Conservation (phyloP, 805 yeast genomes). For the Clavispora carvajalis region DNA sequence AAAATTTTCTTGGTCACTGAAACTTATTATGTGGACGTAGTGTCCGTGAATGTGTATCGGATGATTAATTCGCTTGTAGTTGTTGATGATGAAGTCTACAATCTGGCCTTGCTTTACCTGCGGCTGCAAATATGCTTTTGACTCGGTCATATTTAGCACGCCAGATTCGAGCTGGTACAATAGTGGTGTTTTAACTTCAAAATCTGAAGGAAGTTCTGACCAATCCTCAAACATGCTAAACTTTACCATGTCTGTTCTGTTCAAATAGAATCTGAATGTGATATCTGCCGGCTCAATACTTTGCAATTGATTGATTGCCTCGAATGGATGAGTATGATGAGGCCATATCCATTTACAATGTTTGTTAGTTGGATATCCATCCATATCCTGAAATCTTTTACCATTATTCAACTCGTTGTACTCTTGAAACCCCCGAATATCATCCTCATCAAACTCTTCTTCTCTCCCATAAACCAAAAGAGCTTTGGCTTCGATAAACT, state of each 20-base stretch:
- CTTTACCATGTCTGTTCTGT: constrained; percentile 23
- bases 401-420: constrained; percentile 13
- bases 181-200: constrained; percentile 23
- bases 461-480: constrained; percentile 18
- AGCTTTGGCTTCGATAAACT: constrained; percentile 23
- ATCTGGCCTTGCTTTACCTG: constrained; percentile 21
- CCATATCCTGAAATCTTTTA: constrained; percentile 15
- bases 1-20: constrained; percentile 19
- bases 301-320: constrained; percentile 1
- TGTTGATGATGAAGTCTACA: constrained; percentile 28
- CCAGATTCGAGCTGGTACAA: constrained; percentile 3
- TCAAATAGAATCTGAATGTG: constrained; percentile 24
- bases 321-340: constrained; percentile 17
- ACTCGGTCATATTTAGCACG: neutral
- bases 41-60: constrained; percentile 36
- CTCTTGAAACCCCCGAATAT: neutral
- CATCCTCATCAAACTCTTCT: constrained; percentile 1
- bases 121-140: constrained; percentile 11
- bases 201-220: constrained; percentile 11
- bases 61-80: constrained; percentile 23
- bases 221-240: constrained; percentile 23
- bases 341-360: constrained; percentile 10
- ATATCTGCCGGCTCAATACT: constrained; percentile 17
- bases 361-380: constrained; percentile 15
- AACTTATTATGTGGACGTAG: constrained; percentile 23